Evolutionary conservation across 2,329 filamentous ascomycete species (phyloP), one percentile per base, ranked within the genome.

Genomic region (Aspergillus quadrilineatus): DNA sequence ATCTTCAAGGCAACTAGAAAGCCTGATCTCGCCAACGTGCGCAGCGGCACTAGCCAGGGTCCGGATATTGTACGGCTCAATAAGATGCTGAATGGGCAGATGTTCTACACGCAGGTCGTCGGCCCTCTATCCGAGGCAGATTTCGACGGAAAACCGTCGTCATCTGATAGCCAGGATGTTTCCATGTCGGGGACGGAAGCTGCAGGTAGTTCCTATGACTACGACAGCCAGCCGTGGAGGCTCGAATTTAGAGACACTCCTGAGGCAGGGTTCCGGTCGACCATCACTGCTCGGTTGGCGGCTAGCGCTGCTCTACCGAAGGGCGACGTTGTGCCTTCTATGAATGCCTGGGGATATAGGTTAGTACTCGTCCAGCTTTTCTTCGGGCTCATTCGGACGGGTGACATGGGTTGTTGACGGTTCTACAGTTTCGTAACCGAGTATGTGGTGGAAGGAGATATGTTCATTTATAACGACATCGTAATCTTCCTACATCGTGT

Each of bases 381-480:
- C 29, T 28, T 15, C 41, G 14, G 9, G 26, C 9, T n/a, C 32
- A 32, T 51, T 10, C 22, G 22, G 22, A 22, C 2, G 22, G 22
- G 36, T 15, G 12, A 28, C 22, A 37, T 30, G 26, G 8, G 26
- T 36, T 17, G 54, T 55, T 62, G 56, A 61, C 58, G 45, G 57
- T 10, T 32, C 26, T 36, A 51, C 6, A 85, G 83, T 50, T 84
- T 82, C 60, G 77, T 81, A 22, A 81, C 79, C 5, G 82, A 86
- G 63, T 85, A 83, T 64, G 71, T 84, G 50, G 67, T 82, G 17
- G 76, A 82, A 64, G 84, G 84, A 26, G 77, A 85, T 63, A 78
- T 79, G 55, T 83, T 86, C 62, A 77, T 86, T 37, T 76, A 81
- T 55, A 78, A 81, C 52, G 84, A 86, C 63, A 78, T 83, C 53